phyloP scores from a whole-genome alignment of 2,329 filamentous ascomycete genomes.

The Dactylellina leptospora region DNA sequence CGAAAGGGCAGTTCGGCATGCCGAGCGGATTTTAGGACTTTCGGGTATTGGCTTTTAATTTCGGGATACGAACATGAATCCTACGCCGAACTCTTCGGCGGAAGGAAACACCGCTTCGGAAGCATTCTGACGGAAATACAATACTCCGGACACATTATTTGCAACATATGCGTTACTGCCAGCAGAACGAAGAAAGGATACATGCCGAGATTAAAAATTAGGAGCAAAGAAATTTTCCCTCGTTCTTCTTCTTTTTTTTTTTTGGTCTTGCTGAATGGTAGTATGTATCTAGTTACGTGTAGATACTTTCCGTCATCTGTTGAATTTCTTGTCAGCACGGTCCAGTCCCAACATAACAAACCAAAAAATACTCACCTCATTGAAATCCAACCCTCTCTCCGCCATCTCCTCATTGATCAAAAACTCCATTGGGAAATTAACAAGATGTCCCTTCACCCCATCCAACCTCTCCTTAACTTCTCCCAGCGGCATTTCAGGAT shows the following conservation, averaged over 20 bases:
- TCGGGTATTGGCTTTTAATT: conserved; percentile 36
- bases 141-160: conserved; percentile 35
- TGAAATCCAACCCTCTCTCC: conserved; percentile 65
- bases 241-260: not conserved
- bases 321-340: conserved; percentile 4
- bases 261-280: not conserved
- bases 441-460: conserved; percentile 83
- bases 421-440: conserved; percentile 95
- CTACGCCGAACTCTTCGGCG: conserved; percentile 25
- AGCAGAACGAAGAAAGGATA: conserved; percentile 17
- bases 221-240: not conserved
- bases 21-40: conserved; percentile 42
- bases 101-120: conserved; percentile 16
- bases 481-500: conserved; percentile 71
- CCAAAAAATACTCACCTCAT: conserved; percentile 29
- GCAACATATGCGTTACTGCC: conserved; percentile 26
- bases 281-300: conserved; percentile 19
- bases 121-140: conserved; percentile 33
- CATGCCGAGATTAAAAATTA: not conserved
- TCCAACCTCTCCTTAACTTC: conserved; percentile 80
- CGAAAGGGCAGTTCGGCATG: conserved; percentile 42
- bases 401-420: conserved; percentile 86
- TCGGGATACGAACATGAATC: conserved; percentile 35
- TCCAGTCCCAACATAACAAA: not conserved
- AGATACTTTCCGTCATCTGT: conserved; percentile 52